Percentiles rank a stretch among this genome's conserved stretches.
Evolutionary conservation across 441 rosid species (phyloP).

Genomic region (Mallotus japonicus): DNA sequence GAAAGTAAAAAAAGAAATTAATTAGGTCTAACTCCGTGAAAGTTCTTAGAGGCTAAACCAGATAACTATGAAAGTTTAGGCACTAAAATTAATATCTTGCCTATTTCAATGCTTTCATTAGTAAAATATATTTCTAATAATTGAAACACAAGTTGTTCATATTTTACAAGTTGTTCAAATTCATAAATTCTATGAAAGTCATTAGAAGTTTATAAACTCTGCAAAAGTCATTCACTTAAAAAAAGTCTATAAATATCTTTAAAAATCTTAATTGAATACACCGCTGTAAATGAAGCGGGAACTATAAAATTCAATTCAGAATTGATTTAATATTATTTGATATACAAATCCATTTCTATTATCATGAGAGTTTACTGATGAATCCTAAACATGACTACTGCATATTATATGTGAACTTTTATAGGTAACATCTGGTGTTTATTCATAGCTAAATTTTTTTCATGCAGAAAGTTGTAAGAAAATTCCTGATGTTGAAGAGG

Average conservation of each 20-base stretch:
- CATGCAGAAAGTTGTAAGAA: slow-evolving; percentile 58
- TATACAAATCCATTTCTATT: too few relatives aligned
- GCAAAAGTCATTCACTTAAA: too few relatives aligned
- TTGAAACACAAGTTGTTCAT: too few relatives aligned
- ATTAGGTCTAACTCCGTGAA: background rate
- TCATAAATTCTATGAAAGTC: too few relatives aligned
- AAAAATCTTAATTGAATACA: too few relatives aligned
- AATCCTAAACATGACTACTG: background rate
- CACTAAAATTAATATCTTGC: background rate
- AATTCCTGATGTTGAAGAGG: slow-evolving; percentile 60
- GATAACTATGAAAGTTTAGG: background rate
- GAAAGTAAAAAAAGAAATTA: background rate
- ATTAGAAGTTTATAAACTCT: too few relatives aligned
- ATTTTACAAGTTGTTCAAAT: too few relatives aligned
- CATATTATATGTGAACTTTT: background rate
- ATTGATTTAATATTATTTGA: too few relatives aligned
- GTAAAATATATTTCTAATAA: background rate
- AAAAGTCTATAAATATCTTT: too few relatives aligned
- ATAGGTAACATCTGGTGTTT: slow-evolving; percentile 2
- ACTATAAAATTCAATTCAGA: background rate
- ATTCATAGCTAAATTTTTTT: slow-evolving; percentile 17
- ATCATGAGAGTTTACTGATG: background rate
- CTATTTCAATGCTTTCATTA: background rate
- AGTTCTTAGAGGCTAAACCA: background rate
- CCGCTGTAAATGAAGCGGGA: background rate